These are phyloP conservation scores for Microbotryum violaceum DNA, from an alignment of 1,284 basidiomycete genomes.

Conservation along the genomic window DNA sequence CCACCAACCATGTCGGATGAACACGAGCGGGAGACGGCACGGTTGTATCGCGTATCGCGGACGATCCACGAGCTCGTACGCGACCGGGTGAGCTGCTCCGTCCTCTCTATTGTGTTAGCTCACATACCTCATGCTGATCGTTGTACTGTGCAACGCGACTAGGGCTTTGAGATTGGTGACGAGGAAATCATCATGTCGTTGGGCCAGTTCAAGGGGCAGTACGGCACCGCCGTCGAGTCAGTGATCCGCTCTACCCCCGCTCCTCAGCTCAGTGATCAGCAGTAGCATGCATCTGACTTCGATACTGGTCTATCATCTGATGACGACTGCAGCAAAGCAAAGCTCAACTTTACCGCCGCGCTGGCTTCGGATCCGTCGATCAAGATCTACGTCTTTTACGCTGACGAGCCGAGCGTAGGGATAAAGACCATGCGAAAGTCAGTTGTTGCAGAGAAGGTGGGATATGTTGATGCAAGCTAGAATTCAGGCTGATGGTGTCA, in stretches of 20 bases:
- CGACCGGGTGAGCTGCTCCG: slow-evolving; percentile 54
- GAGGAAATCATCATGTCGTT: slow-evolving; percentile 85
- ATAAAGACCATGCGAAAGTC: slow-evolving; percentile 95
- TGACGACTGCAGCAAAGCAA: slow-evolving; percentile 58
- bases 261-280: not conserved
- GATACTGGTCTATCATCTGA: not conserved
- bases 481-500: not conserved
- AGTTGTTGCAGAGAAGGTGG: slow-evolving; percentile 38
- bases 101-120: not conserved
- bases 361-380: slow-evolving; percentile 52
- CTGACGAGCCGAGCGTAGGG: slow-evolving; percentile 82
- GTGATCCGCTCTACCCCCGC: slow-evolving; percentile 12
- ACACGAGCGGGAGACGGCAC: slow-evolving; percentile 47
- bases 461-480: not conserved
- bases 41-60: slow-evolving; percentile 90
- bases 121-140: slow-evolving; percentile 44
- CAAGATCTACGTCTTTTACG: slow-evolving; percentile 90
- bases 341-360: slow-evolving; percentile 59
- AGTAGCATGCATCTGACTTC: not conserved
- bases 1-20: slow-evolving; percentile 32
- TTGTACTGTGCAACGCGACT: no score
- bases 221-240: slow-evolving; percentile 47
- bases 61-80: slow-evolving; percentile 95
- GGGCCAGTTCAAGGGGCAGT: slow-evolving; percentile 58
- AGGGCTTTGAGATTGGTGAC: slow-evolving; percentile 55